Base-by-base conservation (phyloP, 177 flowering plant species). In the Vitis hybrid region DNA sequence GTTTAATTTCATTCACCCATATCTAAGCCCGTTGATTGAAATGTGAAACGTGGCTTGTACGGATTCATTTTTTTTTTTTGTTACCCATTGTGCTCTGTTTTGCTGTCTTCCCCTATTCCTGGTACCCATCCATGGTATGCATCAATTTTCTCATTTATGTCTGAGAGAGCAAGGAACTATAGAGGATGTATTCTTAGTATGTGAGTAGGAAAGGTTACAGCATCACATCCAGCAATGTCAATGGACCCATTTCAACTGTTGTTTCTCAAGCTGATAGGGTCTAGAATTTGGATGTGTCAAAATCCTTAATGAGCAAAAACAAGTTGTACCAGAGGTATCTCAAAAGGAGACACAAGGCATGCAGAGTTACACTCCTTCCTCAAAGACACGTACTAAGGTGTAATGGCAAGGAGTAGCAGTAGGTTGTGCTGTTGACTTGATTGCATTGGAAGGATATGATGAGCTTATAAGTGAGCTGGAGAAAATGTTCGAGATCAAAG, bases 381-480 rank as follows among this genome's bases (percentile, higher is more conserved):
- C 75, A 3, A 83, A 89, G 71, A 84, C 78, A 54, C 83, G 91
- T 12, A 88, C 86, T 10, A 88, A 88, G 89, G 91, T 88, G 67
- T 85, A 20, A 20, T 20, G 21, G 94, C 92, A 90, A 77, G 98
- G 98, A 30, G 73, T 80, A 55, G 91, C 90, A 41, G 87, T 89
- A 65, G 93, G 91, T 17, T 80, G 93, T 13, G 88, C 94, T 11
- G 87, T 93, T 69, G 97, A 93, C 74, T 80, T 93, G 68, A 77
- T 82, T 2, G 66, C 71, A 3, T 73, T 90, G 54, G 70, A 71
- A 48, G 84, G 85, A 9, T 93, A 91, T 50, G 76, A 79, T 58
- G 85, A 90, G 21, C 84, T 93, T 18, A 77, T 81, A 3, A 63
- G 73, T 52, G 94, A 88, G 74, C 80, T 93, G 48, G 94, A 91